phyloP scores from a whole-genome alignment of 148 eudicot species.

The Heliamphora exappendiculata region DNA sequence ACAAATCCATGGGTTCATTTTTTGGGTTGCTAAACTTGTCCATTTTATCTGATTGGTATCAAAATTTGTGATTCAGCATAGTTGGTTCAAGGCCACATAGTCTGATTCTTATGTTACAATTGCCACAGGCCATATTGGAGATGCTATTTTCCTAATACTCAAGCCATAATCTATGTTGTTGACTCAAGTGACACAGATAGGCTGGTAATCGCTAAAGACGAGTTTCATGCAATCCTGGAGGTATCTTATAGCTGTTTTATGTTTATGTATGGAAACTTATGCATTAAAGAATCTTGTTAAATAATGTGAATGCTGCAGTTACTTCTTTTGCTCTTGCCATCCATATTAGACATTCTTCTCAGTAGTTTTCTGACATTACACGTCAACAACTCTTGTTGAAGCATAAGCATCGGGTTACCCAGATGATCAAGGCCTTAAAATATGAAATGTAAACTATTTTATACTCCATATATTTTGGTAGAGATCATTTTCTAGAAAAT shows the following conservation, averaged over 20 bases:
- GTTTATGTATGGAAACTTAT: neutral
- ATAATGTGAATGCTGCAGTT: neutral
- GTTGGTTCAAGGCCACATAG: neutral
- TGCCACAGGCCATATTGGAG: slow-evolving; percentile 94
- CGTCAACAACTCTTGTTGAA: neutral
- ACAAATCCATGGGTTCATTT: neutral
- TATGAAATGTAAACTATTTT: neutral
- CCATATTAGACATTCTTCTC: neutral
- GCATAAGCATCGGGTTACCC: neutral
- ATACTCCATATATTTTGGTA: no score
- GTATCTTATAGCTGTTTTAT: slow-evolving; percentile 22
- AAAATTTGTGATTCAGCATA: slow-evolving; percentile 1
- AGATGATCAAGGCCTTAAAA: neutral
- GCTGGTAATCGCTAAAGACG: slow-evolving; percentile 89
- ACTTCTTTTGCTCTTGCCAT: neutral
- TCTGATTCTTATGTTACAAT: slow-evolving; percentile 9
- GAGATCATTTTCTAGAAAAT: no score
- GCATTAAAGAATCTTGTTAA: neutral
- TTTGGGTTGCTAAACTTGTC: neutral
- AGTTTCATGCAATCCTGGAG: slow-evolving; percentile 93
- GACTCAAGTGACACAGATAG: slow-evolving; percentile 98
- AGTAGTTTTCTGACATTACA: neutral
- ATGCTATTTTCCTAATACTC: slow-evolving; percentile 98
- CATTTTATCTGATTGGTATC: neutral
- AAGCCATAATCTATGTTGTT: slow-evolving; percentile 94